Base-by-base conservation (phyloP, 2,329 filamentous ascomycete species). In the Teratosphaeria destructans region DNA sequence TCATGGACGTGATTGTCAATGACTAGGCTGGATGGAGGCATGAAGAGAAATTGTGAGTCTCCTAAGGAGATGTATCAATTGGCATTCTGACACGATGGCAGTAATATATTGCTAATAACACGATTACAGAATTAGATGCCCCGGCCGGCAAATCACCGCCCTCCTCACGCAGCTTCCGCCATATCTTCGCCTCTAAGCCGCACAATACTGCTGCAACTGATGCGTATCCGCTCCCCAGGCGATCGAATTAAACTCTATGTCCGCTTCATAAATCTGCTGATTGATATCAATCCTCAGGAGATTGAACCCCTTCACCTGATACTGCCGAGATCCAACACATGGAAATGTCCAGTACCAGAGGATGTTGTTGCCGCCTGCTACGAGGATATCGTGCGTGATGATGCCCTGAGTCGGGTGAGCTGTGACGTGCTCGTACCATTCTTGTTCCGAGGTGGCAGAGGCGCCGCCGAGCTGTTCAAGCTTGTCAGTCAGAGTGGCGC, bases 161-260 rank as follows among this genome's bases (percentile, higher is more conserved):
- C 37, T 43, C 12, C 37, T 14, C 5, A 14, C 11, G 12, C 37
- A 5, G 37, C 5, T 14, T 43, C 10, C 37, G 37, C 10, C 37
- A 43, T 43, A 43, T 5, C 29, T 32, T 32, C 29, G 2, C 37
- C 12, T 43, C 68, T 82, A 82, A 68, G 78, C 37, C 37, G 37
- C 77, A 32, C 81, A 84, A 64, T 81, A 82, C 67, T 71, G 43
- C 43, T 49, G n/a, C 43, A 56, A n/a, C 39, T 59, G n/a, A 11
- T 56, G 23, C n/a, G 52, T 49, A 23, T 59, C 53, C 11, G 35
- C 5, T 14, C 58, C 61, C 61, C 61, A 63, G 8, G 61, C 61
- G 55, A 63, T 63, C 19, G 39, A 54, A 53, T 63, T 62, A 52
- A 63, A 63, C 57, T 63, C 61, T 7, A 62, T 35, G 32, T 61